These are phyloP conservation scores for Ministeria vibrans DNA, from an alignment of 78 protist species.

Conservation along the genomic window DNA sequence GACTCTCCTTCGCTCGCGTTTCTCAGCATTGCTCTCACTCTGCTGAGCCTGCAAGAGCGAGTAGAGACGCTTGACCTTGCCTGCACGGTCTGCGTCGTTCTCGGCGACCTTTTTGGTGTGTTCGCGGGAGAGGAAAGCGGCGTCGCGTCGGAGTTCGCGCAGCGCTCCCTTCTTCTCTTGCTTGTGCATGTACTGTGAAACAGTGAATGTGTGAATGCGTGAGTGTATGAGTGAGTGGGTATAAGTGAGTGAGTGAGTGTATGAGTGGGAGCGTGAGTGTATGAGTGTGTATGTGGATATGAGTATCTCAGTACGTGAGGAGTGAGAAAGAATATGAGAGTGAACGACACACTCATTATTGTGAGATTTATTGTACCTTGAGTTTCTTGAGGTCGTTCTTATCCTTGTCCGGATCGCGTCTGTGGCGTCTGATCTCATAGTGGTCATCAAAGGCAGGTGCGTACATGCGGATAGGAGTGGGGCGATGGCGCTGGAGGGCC, in stretches of 20 bases:
- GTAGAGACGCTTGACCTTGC: background rate
- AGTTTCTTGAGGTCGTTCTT: constrained; percentile 5
- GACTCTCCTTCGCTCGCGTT: background rate
- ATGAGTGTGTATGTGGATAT: too few relatives aligned
- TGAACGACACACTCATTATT: too few relatives aligned
- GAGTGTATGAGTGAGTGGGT: too few relatives aligned
- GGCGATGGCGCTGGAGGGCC: background rate
- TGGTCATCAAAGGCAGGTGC: background rate
- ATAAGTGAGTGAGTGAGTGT: too few relatives aligned
- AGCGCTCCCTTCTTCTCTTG: constrained; percentile 29
- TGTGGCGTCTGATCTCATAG: background rate
- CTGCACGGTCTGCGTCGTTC: background rate
- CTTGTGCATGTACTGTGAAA: background rate
- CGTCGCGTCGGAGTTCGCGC: constrained; percentile 32
- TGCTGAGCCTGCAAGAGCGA: background rate
- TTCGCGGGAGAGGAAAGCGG: background rate
- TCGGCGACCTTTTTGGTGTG: background rate
- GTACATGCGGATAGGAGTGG: background rate
- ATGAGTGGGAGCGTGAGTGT: too few relatives aligned
- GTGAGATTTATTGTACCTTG: too few relatives aligned
- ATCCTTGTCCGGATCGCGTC: constrained; percentile 12
- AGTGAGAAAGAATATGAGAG: too few relatives aligned
- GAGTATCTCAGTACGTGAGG: too few relatives aligned
- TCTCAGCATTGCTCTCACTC: background rate
- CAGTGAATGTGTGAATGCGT: too few relatives aligned